Evolutionary conservation across 139 green algal species (phyloP), one percentile per base, ranked within the genome.

Genomic region (Chlorella ohadii): DNA sequence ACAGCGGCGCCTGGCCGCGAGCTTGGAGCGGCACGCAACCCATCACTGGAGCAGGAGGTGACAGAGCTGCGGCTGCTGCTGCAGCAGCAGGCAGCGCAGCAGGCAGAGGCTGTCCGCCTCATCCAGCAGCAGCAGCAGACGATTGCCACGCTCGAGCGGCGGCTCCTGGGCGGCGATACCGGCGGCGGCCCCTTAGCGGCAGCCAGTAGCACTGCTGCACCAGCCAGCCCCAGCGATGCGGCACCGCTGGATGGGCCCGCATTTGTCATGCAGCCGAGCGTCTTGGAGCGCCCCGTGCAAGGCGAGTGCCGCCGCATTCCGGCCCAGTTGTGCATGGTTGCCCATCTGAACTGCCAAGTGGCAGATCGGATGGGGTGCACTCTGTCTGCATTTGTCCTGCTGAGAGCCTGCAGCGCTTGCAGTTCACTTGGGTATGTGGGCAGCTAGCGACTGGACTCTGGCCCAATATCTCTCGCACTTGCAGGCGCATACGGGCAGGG

Each of bases 261-360:
- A 17, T 34, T 33, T 31, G 63, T 47, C 13, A 47, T 73, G 66
- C 22, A 73, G 19, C 66, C 86, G 0, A 88, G 71, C 1, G 91
- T 92, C 47, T 84, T 84, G 2, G 94, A 98, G 81, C 79, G 93
- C 12, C 77, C 93, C 6, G 72, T 91, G 31, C 66, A 91, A 55
- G 95, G 95, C 4, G 36, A 88, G 25, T 97, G 92, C 86, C 93
- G 97, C 73, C 92, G 93, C 2, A 89, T 13, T 28, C 13, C 1
- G 19, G n/a, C n/a, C n/a, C n/a, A n/a, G n/a, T n/a, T n/a, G n/a
- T n/a, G n/a, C n/a, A n/a, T n/a, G n/a, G n/a, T n/a, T n/a, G n/a
- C n/a, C n/a, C n/a, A n/a, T n/a, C n/a, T n/a, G n/a, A n/a, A n/a
- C n/a, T n/a, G n/a, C n/a, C n/a, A n/a, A n/a, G n/a, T n/a, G n/a